Evolutionary conservation across 2,329 filamentous ascomycete species (phyloP), one percentile per base, ranked within the genome.

Genomic region (Phyllosticta citrichinensis): DNA sequence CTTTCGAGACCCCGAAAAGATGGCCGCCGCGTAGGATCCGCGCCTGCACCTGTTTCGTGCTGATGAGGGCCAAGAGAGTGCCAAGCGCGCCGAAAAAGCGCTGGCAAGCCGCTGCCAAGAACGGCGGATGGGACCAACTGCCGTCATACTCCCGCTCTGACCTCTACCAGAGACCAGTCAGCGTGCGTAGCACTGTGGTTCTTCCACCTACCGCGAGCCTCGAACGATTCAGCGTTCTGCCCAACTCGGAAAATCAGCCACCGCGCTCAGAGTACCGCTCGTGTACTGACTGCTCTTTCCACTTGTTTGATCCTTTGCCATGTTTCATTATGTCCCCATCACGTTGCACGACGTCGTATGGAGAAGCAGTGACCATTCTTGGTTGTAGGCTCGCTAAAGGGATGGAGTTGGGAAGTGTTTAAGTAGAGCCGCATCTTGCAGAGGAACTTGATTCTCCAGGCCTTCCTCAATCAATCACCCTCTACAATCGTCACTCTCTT

Each of bases 11-110:
- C 40, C 40, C 40, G 40, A 47, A n/a, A 8, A 47, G 40, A 47
- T 47, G n/a, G 14, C 40, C 40, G 40, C 40, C 40, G 40, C 40
- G 40, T 14, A 47, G 17, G 40, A 53, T 52, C 35, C 20, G 27
- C 58, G 52, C 58, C n/a, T 40, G 35, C 58, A 27, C n/a, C 55
- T 57, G 59, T 61, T 61, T 61, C 59, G 55, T 50, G n/a, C 59
- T 57, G 55, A 61, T 61, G 59, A 54, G 20, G 40, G 55, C 55
- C 59, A 40, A 61, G 59, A 14, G 8, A 22, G 6, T n/a, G 12
- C 59, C 30, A 57, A 61, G 50, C 54, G 14, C 40, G 3, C 40
- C 40, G 40, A 47, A 47, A 47, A 47, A 54, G 47, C 55, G n/a
- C 40, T 51, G 59, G 50, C 59, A 61, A 61, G 59, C 54, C 55